phyloP scores from a whole-genome alignment of 2,329 filamentous ascomycete species.

The Beauveria rudraprayagi region DNA sequence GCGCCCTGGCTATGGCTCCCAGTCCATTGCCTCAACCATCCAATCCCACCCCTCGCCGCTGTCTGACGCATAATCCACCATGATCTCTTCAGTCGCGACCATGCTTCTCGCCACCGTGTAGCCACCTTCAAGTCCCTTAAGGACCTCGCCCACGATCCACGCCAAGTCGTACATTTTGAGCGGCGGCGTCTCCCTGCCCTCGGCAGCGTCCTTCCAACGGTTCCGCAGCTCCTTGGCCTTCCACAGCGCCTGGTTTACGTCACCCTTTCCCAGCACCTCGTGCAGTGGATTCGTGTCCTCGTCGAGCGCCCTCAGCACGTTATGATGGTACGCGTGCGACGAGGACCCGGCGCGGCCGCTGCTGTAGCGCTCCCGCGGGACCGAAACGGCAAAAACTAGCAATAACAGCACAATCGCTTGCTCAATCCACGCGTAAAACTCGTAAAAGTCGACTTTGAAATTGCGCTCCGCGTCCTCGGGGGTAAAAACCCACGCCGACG shows the following conservation, averaged over 20 bases:
- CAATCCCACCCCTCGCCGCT: slow-evolving; percentile 42
- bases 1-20: slow-evolving; percentile 30
- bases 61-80: neutral
- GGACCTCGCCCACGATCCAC: slow-evolving; percentile 48
- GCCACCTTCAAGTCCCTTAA: slow-evolving; percentile 51
- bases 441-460: slow-evolving; percentile 73
- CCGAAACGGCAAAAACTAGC: slow-evolving; percentile 51
- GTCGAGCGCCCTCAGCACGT: slow-evolving; percentile 56
- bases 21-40: slow-evolving; percentile 54
- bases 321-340: slow-evolving; percentile 57
- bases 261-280: slow-evolving; percentile 43
- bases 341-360: slow-evolving; percentile 10
- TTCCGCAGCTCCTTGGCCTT: slow-evolving; percentile 64
- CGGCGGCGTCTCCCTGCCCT: slow-evolving; percentile 28
- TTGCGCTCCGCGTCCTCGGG: slow-evolving; percentile 50
- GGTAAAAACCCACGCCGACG: slow-evolving; percentile 26
- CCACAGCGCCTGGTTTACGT: slow-evolving; percentile 50
- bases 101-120: slow-evolving; percentile 43
- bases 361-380: slow-evolving; percentile 27
- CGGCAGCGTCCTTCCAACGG: slow-evolving; percentile 61
- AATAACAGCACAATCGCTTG: slow-evolving; percentile 60
- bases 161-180: slow-evolving; percentile 55
- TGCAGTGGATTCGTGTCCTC: slow-evolving; percentile 49
- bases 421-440: slow-evolving; percentile 67
- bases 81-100: slow-evolving; percentile 21